Percentiles rank a stretch among this genome's conserved stretches.
These are phyloP conservation scores for Oldenlandia corymbosa DNA, from an alignment of 257 asterid genomes.

Conservation along the genomic window DNA sequence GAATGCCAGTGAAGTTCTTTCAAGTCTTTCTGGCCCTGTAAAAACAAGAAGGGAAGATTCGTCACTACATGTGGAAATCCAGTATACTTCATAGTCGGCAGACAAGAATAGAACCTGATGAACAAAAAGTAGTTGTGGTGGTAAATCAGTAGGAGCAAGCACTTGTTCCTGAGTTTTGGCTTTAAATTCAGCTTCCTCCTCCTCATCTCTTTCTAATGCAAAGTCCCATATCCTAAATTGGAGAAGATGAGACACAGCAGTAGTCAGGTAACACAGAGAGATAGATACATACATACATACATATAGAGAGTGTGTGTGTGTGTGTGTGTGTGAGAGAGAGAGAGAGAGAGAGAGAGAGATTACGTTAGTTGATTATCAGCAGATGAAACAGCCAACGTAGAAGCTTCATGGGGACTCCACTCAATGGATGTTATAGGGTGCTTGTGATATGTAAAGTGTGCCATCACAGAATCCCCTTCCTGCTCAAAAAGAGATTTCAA, in stretches of 20 bases:
- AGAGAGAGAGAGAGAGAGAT: conserved; percentile 10
- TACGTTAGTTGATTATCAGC: conserved; percentile 87
- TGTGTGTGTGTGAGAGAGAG: too few species aligned
- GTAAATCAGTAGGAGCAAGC: conserved; percentile 78
- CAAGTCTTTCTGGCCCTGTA: conserved; percentile 96
- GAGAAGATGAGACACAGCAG: not conserved
- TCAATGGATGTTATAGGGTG: conserved; percentile 95
- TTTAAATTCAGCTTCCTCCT: conserved; percentile 87
- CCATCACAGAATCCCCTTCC: conserved; percentile 79
- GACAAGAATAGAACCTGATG: conserved; percentile 61
- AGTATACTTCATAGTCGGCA: not conserved
- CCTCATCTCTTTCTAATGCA: conserved; percentile 86
- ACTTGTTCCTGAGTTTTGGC: conserved; percentile 61
- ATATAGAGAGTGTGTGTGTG: too few species aligned
- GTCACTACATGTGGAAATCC: not conserved
- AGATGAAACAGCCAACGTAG: conserved; percentile 85
- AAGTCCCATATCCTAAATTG: conserved; percentile 84
- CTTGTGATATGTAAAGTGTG: conserved; percentile 77
- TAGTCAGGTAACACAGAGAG: not conserved
- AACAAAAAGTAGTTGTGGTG: conserved; percentile 91
- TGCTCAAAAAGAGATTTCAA: conserved; percentile 17
- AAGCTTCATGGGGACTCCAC: conserved; percentile 96
- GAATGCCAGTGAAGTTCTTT: conserved; percentile 95
- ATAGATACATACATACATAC: too few species aligned
- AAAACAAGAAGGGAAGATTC: not conserved